These are phyloP conservation scores for Crataegus laevigata DNA, from an alignment of 306 rosid genomes.

Conservation along the genomic window DNA sequence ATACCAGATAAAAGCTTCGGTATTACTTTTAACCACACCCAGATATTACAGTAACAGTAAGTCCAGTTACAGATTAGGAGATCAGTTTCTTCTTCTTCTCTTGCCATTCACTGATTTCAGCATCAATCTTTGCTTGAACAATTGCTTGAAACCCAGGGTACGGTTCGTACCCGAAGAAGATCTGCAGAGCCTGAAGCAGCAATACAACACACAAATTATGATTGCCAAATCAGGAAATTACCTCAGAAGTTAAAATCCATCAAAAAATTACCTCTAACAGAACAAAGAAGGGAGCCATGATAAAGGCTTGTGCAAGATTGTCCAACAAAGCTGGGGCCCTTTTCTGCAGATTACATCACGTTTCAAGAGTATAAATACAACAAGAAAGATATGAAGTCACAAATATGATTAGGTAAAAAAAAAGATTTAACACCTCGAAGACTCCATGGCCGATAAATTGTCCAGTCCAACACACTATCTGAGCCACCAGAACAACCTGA, in stretches of 20 bases:
- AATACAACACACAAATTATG: neutral
- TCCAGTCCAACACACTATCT: conserved; percentile 67
- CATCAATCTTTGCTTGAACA: conserved; percentile 49
- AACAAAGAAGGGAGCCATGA: conserved; percentile 92
- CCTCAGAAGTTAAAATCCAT: neutral
- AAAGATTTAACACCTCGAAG: conserved; percentile 49
- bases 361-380: neutral
- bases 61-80: conserved; percentile 27
- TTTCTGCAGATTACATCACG: conserved; percentile 33
- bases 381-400: neutral
- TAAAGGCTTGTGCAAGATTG: conserved; percentile 65
- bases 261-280: conserved; percentile 60
- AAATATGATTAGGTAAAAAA: neutral
- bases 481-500: conserved; percentile 69
- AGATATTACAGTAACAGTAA: neutral
- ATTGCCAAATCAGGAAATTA: neutral
- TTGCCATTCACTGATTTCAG: conserved; percentile 46
- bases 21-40: neutral
- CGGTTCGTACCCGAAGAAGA: conserved; percentile 55
- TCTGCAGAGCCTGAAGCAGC: conserved; percentile 50
- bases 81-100: conserved; percentile 48
- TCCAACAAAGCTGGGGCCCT: conserved; percentile 82
- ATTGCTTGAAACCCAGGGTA: conserved; percentile 57
- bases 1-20: neutral
- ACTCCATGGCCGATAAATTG: conserved; percentile 80